Conservation (phyloP, 2,329 filamentous ascomycete species). For the Kalaharituber pfeilii region DNA sequence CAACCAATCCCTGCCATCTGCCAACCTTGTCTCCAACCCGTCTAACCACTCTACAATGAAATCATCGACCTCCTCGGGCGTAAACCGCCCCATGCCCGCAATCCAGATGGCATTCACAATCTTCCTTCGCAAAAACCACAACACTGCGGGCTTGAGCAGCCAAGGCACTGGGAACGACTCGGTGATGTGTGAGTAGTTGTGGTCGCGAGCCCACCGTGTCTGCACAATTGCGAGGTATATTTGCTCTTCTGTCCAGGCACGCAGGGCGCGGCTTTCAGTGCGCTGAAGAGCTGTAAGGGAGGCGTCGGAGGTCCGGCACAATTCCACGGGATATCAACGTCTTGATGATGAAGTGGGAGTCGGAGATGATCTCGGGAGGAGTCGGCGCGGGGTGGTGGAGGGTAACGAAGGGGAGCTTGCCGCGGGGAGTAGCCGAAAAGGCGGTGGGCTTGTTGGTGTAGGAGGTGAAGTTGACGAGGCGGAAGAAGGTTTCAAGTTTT, state of each 20-base stretch:
- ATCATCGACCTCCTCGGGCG: slow-evolving; percentile 2
- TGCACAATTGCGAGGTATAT: slow-evolving; percentile 7
- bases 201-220: slow-evolving; percentile 2
- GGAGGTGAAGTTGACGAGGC: slow-evolving; percentile 2
- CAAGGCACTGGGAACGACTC: background rate
- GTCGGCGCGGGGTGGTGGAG: background rate
- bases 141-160: background rate
- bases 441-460: slow-evolving; percentile 1
- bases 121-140: slow-evolving; percentile 6
- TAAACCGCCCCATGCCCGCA: slow-evolving; percentile 5
- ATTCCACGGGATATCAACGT: slow-evolving; percentile 4
- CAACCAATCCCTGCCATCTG: slow-evolving; percentile 7
- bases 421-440: slow-evolving; percentile 3
- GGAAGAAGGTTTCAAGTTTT: slow-evolving; percentile 11
- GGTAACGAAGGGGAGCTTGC: slow-evolving; percentile 12
- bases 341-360: slow-evolving; percentile 11
- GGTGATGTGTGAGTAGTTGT: slow-evolving; percentile 2
- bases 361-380: background rate
- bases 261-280: slow-evolving; percentile 10
- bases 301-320: slow-evolving; percentile 5
- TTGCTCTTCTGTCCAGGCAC: slow-evolving; percentile 10
- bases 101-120: slow-evolving; percentile 6
- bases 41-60: slow-evolving; percentile 9
- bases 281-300: slow-evolving; percentile 5
- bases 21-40: slow-evolving; percentile 7